Percentiles rank a stretch among this genome's conserved stretches.
These are phyloP conservation scores for Phytophthora ramorum DNA, from an alignment of 352 stramenopile species.

Conservation along the genomic window DNA sequence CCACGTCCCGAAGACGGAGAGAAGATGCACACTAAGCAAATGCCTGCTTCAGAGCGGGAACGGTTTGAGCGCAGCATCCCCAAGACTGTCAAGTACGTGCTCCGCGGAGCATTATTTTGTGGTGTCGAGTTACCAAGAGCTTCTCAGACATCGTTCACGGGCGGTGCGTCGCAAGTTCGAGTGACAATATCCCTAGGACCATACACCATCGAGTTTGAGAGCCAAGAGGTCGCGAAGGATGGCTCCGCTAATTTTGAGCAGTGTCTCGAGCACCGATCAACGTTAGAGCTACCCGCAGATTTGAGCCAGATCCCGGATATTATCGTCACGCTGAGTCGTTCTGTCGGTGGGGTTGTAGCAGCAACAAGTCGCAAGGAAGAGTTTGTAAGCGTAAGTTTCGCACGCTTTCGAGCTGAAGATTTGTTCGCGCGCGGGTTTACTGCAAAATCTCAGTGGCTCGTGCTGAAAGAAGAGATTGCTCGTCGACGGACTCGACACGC, in stretches of 20 bases:
- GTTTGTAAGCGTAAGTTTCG: conserved; percentile 66
- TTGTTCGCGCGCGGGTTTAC: conserved; percentile 55
- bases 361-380: conserved; percentile 51
- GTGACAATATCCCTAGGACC: conserved; percentile 57
- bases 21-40: conserved; percentile 65
- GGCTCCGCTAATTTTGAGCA: conserved; percentile 57
- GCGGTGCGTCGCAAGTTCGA: conserved; percentile 43
- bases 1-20: conserved; percentile 52
- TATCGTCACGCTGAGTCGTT: conserved; percentile 68
- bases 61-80: conserved; percentile 28
- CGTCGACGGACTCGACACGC: conserved; percentile 65
- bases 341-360: conserved; percentile 30
- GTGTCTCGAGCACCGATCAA: conserved; percentile 48
- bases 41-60: conserved; percentile 35
- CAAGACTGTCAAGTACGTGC: conserved; percentile 69
- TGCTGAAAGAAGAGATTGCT: conserved; percentile 63
- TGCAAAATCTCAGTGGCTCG: conserved; percentile 58
- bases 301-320: conserved; percentile 75
- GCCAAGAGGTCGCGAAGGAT: conserved; percentile 54
- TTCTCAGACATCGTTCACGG: conserved; percentile 10
- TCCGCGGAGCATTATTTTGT: conserved; percentile 68
- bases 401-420: conserved; percentile 47
- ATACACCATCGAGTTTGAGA: conserved; percentile 60
- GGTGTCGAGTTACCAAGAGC: conserved; percentile 57
- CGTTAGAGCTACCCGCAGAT: conserved; percentile 66